Evolutionary conservation across 2,329 filamentous ascomycete genomes (phyloP).

Genomic region (Chalaropsis ovoidea): DNA sequence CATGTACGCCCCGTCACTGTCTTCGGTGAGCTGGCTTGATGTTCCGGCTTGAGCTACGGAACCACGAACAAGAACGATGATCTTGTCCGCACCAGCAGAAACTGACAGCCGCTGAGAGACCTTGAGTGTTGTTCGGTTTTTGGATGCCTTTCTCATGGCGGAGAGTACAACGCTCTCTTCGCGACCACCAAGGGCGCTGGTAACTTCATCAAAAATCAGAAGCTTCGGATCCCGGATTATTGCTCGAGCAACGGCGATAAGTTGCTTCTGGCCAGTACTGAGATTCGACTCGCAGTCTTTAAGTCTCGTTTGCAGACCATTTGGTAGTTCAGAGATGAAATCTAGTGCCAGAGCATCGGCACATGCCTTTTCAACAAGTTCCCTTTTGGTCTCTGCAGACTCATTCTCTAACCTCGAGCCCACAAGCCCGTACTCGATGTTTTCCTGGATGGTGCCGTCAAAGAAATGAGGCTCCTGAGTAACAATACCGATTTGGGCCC

Average conservation of each 20-base stretch:
- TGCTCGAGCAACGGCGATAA: slow-evolving; percentile 48
- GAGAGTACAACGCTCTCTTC: slow-evolving; percentile 43
- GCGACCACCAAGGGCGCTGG: slow-evolving; percentile 41
- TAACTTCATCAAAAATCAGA: slow-evolving; percentile 57
- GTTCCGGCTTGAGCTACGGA: slow-evolving; percentile 49
- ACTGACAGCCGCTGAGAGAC: slow-evolving; percentile 52
- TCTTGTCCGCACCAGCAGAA: slow-evolving; percentile 51
- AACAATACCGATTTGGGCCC: slow-evolving; percentile 53
- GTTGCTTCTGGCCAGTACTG: slow-evolving; percentile 56
- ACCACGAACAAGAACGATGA: slow-evolving; percentile 58
- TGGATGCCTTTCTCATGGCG: slow-evolving; percentile 43
- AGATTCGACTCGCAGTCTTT: slow-evolving; percentile 48
- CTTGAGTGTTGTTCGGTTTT: slow-evolving; percentile 51
- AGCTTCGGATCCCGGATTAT: slow-evolving; percentile 40
- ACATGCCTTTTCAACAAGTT: slow-evolving; percentile 40
- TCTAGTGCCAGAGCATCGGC: slow-evolving; percentile 43
- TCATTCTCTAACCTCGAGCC: slow-evolving; percentile 36
- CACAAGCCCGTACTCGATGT: slow-evolving; percentile 40
- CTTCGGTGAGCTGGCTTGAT: slow-evolving; percentile 44
- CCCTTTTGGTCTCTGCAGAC: slow-evolving; percentile 43
- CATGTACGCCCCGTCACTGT: slow-evolving; percentile 37
- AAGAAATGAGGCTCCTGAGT: slow-evolving; percentile 61
- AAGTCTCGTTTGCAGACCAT: slow-evolving; percentile 33
- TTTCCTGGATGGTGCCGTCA: slow-evolving; percentile 50
- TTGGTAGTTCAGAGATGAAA: slow-evolving; percentile 42